Conservation (phyloP, 1,284 basidiomycete genomes). For the Pseudozyma sp. region DNA sequence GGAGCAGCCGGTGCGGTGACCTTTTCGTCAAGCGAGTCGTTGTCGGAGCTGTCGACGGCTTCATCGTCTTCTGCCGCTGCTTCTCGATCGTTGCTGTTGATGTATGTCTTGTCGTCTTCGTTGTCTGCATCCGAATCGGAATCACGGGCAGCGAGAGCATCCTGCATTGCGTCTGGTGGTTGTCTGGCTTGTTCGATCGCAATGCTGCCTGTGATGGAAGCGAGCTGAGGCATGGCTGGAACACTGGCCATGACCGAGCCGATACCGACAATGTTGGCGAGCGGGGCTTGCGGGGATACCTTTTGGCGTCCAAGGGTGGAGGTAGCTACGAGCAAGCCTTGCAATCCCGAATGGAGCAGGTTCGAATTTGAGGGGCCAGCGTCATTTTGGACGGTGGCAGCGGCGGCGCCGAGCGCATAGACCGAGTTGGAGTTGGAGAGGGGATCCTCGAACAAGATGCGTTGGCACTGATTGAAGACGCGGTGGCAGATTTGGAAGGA, state of each 20-base stretch:
- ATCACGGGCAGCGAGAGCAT: conserved; percentile 31
- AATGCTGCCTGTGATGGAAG: conserved; percentile 80
- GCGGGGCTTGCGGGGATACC: conserved; percentile 52
- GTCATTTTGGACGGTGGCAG: conserved; percentile 14
- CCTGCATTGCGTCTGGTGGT: conserved; percentile 61
- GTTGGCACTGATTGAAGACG: conserved; percentile 90
- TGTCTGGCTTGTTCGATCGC: conserved; percentile 86
- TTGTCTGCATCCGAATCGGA: conserved; percentile 68
- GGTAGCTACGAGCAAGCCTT: conserved; percentile 63
- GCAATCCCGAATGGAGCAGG: conserved; percentile 23
- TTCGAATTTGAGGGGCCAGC: conserved; percentile 34
- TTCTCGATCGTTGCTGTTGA: conserved; percentile 14
- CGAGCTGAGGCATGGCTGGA: conserved; percentile 81
- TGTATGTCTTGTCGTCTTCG: conserved; percentile 62
- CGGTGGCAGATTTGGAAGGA: conserved; percentile 93
- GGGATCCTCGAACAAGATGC: conserved; percentile 92
- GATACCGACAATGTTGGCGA: conserved; percentile 85
- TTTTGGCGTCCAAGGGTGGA: conserved; percentile 33
- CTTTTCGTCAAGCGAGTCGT: conserved; percentile 33
- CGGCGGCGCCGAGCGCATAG: conserved; percentile 29
- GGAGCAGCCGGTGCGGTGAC: conserved; percentile 1
- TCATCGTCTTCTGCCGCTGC: conserved; percentile 29
- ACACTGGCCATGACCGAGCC: conserved; percentile 82
- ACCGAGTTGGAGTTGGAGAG: conserved; percentile 40
- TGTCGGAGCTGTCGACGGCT: conserved; percentile 38